A percentile compares a stretch with the other conserved stretches of the same genome.
Conservation (phyloP, 2,329 filamentous ascomycete genomes). For the Aureobasidium vineae region DNA sequence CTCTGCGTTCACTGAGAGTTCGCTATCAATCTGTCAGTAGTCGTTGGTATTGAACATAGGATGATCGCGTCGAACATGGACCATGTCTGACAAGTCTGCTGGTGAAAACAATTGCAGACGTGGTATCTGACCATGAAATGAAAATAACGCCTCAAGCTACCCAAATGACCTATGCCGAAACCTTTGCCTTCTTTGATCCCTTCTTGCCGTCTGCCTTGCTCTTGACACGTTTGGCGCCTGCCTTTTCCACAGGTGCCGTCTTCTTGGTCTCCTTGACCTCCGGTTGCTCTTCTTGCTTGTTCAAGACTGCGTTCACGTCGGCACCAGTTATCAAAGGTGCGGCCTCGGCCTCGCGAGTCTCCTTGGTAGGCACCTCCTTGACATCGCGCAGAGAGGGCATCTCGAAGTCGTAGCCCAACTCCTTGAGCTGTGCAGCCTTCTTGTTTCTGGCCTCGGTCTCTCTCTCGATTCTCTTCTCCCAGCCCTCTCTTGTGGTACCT, state of each 20-base stretch:
- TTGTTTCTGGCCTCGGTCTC: slow-evolving; percentile 68
- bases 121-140: slow-evolving; percentile 22
- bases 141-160: slow-evolving; percentile 9
- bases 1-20: too few species aligned
- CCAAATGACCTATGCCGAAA: slow-evolving; percentile 20
- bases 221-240: slow-evolving; percentile 38
- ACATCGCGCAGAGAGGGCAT: slow-evolving; percentile 68
- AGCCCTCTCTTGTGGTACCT: slow-evolving; percentile 70
- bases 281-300: slow-evolving; percentile 31
- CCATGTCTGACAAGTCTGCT: neutral
- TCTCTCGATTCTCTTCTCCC: slow-evolving; percentile 70
- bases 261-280: slow-evolving; percentile 37
- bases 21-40: neutral
- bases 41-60: neutral
- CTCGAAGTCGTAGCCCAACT: slow-evolving; percentile 79
- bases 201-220: slow-evolving; percentile 39
- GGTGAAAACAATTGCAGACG: neutral
- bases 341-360: slow-evolving; percentile 35
- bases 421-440: slow-evolving; percentile 73
- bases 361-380: slow-evolving; percentile 51
- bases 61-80: neutral
- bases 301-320: slow-evolving; percentile 38
- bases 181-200: slow-evolving; percentile 36
- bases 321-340: slow-evolving; percentile 37
- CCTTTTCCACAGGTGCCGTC: slow-evolving; percentile 29